Base-by-base conservation (phyloP, 208 protist species). In the Crithidia expoeki region DNA sequence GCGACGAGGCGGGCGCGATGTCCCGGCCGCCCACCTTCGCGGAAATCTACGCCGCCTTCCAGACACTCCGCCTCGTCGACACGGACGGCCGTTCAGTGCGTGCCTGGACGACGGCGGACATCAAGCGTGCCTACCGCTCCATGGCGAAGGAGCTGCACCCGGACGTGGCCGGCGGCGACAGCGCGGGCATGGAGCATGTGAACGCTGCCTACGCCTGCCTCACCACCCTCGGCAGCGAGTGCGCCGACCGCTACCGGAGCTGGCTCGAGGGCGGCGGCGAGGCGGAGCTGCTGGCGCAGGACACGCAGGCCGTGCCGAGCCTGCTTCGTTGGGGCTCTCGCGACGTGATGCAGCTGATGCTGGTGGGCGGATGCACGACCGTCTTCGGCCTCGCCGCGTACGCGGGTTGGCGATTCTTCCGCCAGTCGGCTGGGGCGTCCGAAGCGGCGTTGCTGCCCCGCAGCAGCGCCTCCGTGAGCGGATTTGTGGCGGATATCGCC, bases 121-220 rank as follows among this genome's bases (percentile, higher is more conserved):
- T 88, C 21, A 88, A 88, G 76, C 38, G 53, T 23, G 50, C 53
- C 9, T 88, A 85, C 58, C 79, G 76, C n/a, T 27, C 21, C 1
- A 61, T 88, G 9, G 83, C 80, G n/a, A 72, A 68, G 34, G 42
- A 53, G 44, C 46, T 73, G 28, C 81, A 87, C 67, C 81, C 81
- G 1, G 81, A 88, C 49, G 53, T 83, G 16, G 72, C 42, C 7
- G 79, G 76, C 11, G 79, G 79, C 17, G 63, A 77, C 65, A 63
- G 32, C 12, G 61, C 32, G 53, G 33, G 19, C 38, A 88, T 87
- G 82, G 82, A 84, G 74, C 65, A 33, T 10, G 68, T 88, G n/a
- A 83, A 81, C 71, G 63, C 58, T 0, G 73, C 83, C 19, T 83
- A 85, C 23, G 50, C 66, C 21, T 50, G 66, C 32, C 67, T 88